These are phyloP conservation scores for Saturnispora serradocipensis DNA, from an alignment of 805 yeast genomes.

Conservation along the genomic window DNA sequence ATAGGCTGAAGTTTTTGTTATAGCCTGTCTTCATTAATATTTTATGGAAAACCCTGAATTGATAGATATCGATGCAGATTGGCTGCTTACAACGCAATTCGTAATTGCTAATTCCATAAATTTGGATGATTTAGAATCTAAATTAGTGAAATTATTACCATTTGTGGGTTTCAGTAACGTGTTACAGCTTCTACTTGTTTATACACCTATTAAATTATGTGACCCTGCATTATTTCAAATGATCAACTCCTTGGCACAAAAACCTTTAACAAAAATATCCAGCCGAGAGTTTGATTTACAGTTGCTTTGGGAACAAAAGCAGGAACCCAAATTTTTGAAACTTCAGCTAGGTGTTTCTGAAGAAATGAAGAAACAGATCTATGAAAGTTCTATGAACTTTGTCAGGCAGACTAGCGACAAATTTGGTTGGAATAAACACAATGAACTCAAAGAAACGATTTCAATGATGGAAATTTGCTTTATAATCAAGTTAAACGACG, in stretches of 20 bases:
- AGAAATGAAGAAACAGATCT: background rate
- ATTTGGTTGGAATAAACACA: conserved; percentile 3
- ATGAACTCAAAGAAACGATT: conserved; percentile 6
- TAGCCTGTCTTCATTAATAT: background rate
- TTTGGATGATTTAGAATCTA: background rate
- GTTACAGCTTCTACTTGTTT: background rate
- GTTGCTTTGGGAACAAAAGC: background rate
- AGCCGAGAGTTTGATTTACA: background rate
- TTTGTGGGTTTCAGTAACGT: background rate
- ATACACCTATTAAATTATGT: background rate
- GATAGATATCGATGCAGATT: background rate
- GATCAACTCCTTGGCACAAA: background rate
- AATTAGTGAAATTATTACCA: background rate
- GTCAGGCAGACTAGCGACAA: background rate
- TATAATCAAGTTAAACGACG: conserved; percentile 14
- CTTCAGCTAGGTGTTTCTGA: background rate
- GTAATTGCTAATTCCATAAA: background rate
- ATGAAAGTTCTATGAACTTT: background rate
- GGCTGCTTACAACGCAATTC: conserved; percentile 2
- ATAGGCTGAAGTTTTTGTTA: too few relatives aligned
- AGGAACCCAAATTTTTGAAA: background rate
- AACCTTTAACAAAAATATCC: background rate
- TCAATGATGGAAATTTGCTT: conserved; percentile 17
- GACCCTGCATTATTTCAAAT: background rate
- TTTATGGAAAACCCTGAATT: background rate